phyloP scores from a whole-genome alignment of 371 early-diverging fungal genomes.

The Rhizopus sp. region DNA sequence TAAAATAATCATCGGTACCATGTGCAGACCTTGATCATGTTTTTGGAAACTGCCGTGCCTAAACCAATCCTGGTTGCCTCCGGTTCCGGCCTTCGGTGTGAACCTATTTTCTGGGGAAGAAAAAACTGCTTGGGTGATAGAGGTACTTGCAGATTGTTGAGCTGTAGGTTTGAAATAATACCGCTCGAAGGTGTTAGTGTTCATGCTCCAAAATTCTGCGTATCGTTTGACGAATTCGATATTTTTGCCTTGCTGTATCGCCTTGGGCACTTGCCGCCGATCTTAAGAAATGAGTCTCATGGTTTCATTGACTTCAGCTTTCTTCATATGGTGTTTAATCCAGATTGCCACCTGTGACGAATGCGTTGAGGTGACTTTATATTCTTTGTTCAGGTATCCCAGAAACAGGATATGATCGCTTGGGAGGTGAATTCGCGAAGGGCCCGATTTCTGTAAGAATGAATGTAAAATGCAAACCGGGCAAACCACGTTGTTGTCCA shows the following conservation, averaged over 20 bases:
- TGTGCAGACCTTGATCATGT: too few species aligned
- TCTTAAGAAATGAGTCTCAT: slow-evolving; percentile 9
- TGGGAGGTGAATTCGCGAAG: too few species aligned
- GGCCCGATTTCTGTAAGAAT: too few species aligned
- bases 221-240: not conserved
- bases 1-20: too few species aligned
- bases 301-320: slow-evolving; percentile 3
- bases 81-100: too few species aligned
- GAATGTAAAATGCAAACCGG: too few species aligned
- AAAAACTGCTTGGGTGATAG: not conserved
- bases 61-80: too few species aligned
- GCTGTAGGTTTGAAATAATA: not conserved
- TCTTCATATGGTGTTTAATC: slow-evolving; percentile 5
- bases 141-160: not conserved
- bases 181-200: not conserved
- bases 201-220: not conserved
- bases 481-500: too few species aligned
- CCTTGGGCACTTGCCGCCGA: slow-evolving; percentile 15
- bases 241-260: not conserved
- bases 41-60: too few species aligned
- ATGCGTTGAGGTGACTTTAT: not conserved
- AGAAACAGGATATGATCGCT: slow-evolving; percentile 13
- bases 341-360: slow-evolving; percentile 2
- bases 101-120: too few species aligned
- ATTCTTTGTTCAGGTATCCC: slow-evolving; percentile 6